phyloP scores from a whole-genome alignment of 176 grass and related monocot genomes.

The Carex pumila region DNA sequence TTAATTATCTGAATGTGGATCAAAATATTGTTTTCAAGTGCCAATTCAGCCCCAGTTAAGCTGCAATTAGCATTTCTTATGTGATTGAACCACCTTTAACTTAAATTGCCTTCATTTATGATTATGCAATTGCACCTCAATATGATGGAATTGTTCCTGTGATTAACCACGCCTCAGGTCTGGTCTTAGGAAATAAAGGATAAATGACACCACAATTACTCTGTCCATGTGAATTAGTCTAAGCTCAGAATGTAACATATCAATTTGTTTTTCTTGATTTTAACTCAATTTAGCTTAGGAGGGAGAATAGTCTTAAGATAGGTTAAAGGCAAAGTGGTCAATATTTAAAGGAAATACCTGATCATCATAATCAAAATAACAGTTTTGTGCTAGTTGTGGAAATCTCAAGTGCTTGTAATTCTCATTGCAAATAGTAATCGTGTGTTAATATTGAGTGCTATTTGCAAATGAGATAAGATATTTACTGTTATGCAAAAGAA shows the following conservation, averaged over 20 bases:
- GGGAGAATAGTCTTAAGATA: too few species aligned
- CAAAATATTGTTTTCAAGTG: neutral
- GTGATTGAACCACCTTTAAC: neutral
- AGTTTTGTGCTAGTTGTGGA: neutral
- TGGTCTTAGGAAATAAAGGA: neutral
- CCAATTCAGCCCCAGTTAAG: neutral
- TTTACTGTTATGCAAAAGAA: neutral
- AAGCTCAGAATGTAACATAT: neutral
- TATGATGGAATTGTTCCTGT: neutral
- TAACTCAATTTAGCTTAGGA: neutral
- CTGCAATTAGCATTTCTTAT: neutral
- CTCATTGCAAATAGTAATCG: neutral
- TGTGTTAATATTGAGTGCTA: neutral
- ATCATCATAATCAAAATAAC: neutral
- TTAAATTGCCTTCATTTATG: neutral
- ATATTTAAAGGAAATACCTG: neutral
- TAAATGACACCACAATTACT: neutral
- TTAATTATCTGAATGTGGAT: neutral
- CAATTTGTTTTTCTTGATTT: slow-evolving; percentile 1
- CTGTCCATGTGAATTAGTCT: neutral
- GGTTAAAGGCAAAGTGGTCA: neutral
- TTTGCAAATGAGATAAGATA: neutral
- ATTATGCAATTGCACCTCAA: neutral
- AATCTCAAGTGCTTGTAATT: neutral
- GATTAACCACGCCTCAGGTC: neutral